Evolutionary conservation across 495 filamentous ascomycete genomes (phyloP).

Genomic region (Neurospora pannonica): DNA sequence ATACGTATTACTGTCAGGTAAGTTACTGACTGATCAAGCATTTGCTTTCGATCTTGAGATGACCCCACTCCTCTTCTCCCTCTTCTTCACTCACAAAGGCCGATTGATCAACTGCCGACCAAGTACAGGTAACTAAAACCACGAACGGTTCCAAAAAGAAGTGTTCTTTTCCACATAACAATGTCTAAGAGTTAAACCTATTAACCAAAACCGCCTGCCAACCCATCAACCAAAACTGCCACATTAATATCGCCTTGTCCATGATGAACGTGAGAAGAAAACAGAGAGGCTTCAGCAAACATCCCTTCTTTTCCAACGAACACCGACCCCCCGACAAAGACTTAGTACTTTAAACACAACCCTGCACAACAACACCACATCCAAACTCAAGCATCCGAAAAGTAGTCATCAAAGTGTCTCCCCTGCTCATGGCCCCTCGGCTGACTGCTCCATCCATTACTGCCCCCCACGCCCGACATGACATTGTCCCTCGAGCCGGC

Average conservation of each 20-base stretch:
- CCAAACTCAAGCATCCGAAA: constrained; percentile 35
- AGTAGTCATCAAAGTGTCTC: constrained; percentile 39
- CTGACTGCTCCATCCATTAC: constrained; percentile 14
- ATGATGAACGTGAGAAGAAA: background rate
- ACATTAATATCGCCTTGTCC: background rate
- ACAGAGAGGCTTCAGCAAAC: background rate
- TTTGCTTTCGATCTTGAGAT: no score
- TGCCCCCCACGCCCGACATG: constrained; percentile 17
- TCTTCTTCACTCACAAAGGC: no score
- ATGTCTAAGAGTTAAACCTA: background rate
- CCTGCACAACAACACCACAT: background rate
- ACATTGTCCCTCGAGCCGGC: constrained; percentile 34
- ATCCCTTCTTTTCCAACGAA: background rate
- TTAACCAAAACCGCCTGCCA: background rate
- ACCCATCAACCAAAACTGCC: background rate
- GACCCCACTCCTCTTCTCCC: no score
- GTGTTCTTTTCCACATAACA: background rate
- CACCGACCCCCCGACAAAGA: background rate
- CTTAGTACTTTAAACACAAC: background rate
- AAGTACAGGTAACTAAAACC: no score
- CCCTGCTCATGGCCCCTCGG: constrained; percentile 28
- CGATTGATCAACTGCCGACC: no score
- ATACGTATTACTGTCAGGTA: no score
- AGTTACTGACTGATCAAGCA: no score
- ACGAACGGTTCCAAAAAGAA: no score